Evolutionary conservation across 129 eudicot genomes (phyloP).

Genomic region (Tagetes erecta): DNA sequence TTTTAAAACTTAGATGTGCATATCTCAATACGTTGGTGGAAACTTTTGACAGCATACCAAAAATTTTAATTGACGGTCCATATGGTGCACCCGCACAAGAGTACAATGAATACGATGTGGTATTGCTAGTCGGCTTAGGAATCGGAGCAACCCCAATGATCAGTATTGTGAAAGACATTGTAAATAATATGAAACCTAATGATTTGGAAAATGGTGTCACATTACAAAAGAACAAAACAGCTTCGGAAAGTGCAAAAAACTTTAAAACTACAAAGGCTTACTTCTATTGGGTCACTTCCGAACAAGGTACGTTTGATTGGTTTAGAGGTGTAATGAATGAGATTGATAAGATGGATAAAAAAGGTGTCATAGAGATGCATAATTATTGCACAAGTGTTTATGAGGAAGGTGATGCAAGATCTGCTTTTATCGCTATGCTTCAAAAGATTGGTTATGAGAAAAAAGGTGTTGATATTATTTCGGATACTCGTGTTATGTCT

Average conservation of each 20-base stretch:
- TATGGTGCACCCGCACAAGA: constrained; percentile 80
- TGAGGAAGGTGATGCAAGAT: constrained; percentile 70
- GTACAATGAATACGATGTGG: constrained; percentile 40
- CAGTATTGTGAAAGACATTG: constrained; percentile 73
- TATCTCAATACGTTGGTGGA: neutral
- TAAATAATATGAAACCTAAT: constrained; percentile 53
- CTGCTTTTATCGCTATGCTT: constrained; percentile 61
- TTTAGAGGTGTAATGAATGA: constrained; percentile 76
- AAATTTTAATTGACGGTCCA: constrained; percentile 67
- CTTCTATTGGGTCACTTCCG: constrained; percentile 73
- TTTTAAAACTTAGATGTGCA: neutral
- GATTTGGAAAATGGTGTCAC: constrained; percentile 43
- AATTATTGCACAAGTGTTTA: constrained; percentile 68
- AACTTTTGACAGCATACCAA: constrained; percentile 49
- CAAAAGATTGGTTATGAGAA: constrained; percentile 60
- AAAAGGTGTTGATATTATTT: constrained; percentile 61
- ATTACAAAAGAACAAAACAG: constrained; percentile 12
- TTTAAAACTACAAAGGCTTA: constrained; percentile 60
- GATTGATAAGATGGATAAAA: constrained; percentile 51
- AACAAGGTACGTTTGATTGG: constrained; percentile 77
- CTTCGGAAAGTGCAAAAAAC: constrained; percentile 23
- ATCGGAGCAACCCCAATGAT: constrained; percentile 91
- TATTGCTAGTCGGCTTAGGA: constrained; percentile 70
- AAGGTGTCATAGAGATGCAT: constrained; percentile 74
- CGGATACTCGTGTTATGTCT: constrained; percentile 65